phyloP scores from a whole-genome alignment of 306 rosid species.

The Malus sylvestris region DNA sequence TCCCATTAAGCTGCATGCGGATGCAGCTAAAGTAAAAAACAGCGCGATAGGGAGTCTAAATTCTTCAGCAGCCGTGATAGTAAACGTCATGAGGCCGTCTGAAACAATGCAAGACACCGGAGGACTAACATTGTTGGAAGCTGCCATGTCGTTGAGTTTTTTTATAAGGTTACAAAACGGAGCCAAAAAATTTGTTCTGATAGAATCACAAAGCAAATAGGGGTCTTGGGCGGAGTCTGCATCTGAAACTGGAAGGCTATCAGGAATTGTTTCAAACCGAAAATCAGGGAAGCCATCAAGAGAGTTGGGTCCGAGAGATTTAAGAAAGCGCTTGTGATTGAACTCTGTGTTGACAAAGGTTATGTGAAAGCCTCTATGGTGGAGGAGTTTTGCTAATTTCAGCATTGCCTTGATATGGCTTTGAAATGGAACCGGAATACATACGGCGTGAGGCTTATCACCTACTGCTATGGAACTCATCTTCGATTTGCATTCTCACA shows the following conservation, averaged over 20 bases:
- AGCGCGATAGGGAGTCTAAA: background rate
- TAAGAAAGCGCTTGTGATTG: background rate
- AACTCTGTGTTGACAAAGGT: background rate
- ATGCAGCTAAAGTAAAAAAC: background rate
- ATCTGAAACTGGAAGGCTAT: background rate
- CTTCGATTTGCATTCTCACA: background rate
- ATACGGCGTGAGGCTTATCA: background rate
- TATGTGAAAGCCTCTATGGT: background rate
- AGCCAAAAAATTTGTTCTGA: background rate
- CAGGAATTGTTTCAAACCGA: background rate
- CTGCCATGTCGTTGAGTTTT: background rate
- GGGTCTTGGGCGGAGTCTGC: background rate
- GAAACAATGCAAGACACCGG: background rate
- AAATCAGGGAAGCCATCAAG: background rate
- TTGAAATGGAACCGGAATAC: background rate
- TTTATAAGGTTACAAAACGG: background rate
- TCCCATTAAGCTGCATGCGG: background rate
- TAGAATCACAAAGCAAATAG: background rate
- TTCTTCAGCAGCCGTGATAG: constrained; percentile 2
- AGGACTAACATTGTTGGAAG: background rate
- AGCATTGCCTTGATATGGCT: constrained; percentile 5
- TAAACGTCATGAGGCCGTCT: background rate
- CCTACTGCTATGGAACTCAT: background rate
- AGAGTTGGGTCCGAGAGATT: background rate
- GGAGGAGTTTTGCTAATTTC: background rate